Percentiles rank a stretch among this genome's conserved stretches.
These are phyloP conservation scores for Monilinia aucupariae DNA, from an alignment of 2,329 filamentous ascomycete genomes.

Conservation along the genomic window DNA sequence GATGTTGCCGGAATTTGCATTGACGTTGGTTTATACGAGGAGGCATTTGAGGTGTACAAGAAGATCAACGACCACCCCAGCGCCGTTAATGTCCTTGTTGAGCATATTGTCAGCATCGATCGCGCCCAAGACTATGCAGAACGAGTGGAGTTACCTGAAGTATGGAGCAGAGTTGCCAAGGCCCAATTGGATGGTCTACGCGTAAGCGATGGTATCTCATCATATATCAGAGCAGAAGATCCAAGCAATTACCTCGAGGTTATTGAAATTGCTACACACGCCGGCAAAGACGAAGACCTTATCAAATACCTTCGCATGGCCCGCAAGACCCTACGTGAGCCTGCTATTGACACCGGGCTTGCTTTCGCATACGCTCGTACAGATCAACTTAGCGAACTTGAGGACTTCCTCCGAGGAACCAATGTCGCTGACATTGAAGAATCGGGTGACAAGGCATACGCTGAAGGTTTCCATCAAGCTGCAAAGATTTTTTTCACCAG, in stretches of 20 bases:
- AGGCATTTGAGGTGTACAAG: slow-evolving; percentile 98
- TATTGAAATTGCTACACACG: slow-evolving; percentile 90
- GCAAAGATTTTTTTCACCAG: slow-evolving; percentile 98
- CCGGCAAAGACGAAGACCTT: slow-evolving; percentile 95
- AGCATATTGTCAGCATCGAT: slow-evolving; percentile 96
- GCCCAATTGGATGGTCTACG: slow-evolving; percentile 94
- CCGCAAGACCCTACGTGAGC: slow-evolving; percentile 91
- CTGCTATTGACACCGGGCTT: slow-evolving; percentile 85
- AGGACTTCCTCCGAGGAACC: slow-evolving; percentile 88
- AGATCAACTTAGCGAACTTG: slow-evolving; percentile 84
- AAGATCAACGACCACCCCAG: slow-evolving; percentile 86
- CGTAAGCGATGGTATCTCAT: slow-evolving; percentile 87
- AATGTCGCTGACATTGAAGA: slow-evolving; percentile 96
- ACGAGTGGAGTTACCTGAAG: slow-evolving; percentile 85
- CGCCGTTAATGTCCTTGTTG: slow-evolving; percentile 86
- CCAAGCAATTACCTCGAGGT: slow-evolving; percentile 92
- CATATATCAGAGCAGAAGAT: slow-evolving; percentile 92
- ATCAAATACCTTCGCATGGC: slow-evolving; percentile 97
- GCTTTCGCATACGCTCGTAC: slow-evolving; percentile 92
- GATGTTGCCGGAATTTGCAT: slow-evolving; percentile 93
- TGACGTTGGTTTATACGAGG: slow-evolving; percentile 89
- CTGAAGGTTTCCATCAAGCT: slow-evolving; percentile 88
- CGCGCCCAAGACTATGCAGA: slow-evolving; percentile 94
- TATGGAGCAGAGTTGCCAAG: slow-evolving; percentile 98
- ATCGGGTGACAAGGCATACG: slow-evolving; percentile 96